These are phyloP conservation scores for Ceratocystis alfenasii DNA, from an alignment of 2,329 filamentous ascomycete genomes.

Conservation along the genomic window DNA sequence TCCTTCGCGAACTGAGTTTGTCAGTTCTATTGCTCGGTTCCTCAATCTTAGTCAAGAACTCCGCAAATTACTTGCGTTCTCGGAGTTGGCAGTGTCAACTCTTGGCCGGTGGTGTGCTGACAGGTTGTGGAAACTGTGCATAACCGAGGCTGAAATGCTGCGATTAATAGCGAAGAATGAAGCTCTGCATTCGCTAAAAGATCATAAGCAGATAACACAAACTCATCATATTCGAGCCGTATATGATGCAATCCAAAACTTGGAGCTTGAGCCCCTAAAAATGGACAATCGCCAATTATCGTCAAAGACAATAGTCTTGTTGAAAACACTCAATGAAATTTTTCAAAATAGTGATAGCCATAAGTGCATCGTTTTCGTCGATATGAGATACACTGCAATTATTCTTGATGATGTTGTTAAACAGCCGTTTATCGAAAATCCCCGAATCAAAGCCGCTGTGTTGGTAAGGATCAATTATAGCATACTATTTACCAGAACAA, in stretches of 20 bases:
- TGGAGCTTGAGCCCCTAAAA: background rate
- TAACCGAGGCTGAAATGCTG: constrained; percentile 49
- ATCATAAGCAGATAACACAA: background rate
- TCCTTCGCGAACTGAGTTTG: constrained; percentile 53
- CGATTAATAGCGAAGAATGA: constrained; percentile 47
- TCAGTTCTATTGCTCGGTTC: constrained; percentile 40
- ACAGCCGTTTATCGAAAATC: constrained; percentile 41
- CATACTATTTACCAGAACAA: constrained; percentile 16
- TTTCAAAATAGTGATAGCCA: constrained; percentile 48
- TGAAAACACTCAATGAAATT: constrained; percentile 46
- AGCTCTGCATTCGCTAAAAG: background rate
- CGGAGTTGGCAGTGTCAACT: constrained; percentile 48
- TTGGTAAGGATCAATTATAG: constrained; percentile 39
- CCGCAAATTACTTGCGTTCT: constrained; percentile 45
- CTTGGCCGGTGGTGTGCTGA: constrained; percentile 81
- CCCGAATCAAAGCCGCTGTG: constrained; percentile 47
- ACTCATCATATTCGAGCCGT: background rate
- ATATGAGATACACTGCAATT: constrained; percentile 63
- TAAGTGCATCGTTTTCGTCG: constrained; percentile 80
- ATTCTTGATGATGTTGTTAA: constrained; percentile 58
- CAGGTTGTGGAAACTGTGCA: constrained; percentile 59
- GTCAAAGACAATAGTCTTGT: constrained; percentile 56
- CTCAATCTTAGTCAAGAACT: constrained; percentile 38
- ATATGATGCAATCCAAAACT: background rate
- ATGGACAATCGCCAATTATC: constrained; percentile 40